Evolutionary conservation across 352 stramenopile species (phyloP).

Genomic region (Globisporangium cylindrosporum): DNA sequence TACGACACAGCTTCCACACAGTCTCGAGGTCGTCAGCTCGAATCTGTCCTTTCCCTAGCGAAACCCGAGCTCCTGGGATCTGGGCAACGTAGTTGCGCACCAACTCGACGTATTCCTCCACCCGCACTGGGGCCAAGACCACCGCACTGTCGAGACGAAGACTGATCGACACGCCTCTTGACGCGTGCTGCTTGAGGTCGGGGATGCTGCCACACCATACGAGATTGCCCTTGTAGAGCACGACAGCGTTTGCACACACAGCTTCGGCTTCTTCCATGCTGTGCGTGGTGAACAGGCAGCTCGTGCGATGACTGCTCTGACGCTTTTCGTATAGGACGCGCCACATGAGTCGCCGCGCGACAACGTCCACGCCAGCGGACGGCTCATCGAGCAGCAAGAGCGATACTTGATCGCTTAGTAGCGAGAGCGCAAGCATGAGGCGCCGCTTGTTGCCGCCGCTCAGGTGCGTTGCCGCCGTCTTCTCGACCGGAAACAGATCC

Average conservation of each 20-base stretch:
- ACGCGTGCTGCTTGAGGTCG: slow-evolving; percentile 71
- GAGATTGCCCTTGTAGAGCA: slow-evolving; percentile 67
- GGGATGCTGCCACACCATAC: slow-evolving; percentile 80
- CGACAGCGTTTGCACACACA: slow-evolving; percentile 77
- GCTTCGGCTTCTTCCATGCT: slow-evolving; percentile 85
- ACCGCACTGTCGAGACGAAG: slow-evolving; percentile 45
- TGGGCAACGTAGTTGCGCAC: slow-evolving; percentile 30
- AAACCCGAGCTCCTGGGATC: slow-evolving; percentile 11
- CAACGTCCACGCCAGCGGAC: slow-evolving; percentile 77
- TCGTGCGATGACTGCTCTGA: slow-evolving; percentile 37
- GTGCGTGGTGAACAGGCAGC: slow-evolving; percentile 83
- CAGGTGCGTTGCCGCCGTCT: slow-evolving; percentile 52
- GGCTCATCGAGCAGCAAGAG: slow-evolving; percentile 80
- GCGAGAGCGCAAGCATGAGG: slow-evolving; percentile 71
- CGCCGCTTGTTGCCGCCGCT: slow-evolving; percentile 83
- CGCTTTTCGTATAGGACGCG: slow-evolving; percentile 66
- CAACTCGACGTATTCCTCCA: slow-evolving; percentile 44
- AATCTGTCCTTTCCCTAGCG: slow-evolving; percentile 28
- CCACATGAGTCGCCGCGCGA: slow-evolving; percentile 79
- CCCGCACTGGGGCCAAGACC: slow-evolving; percentile 39
- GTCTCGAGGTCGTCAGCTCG: slow-evolving; percentile 38
- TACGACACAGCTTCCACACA: slow-evolving; percentile 51
- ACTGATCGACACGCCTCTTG: slow-evolving; percentile 67
- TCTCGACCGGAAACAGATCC: slow-evolving; percentile 61
- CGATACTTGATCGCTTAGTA: slow-evolving; percentile 62